Conservation (phyloP, 371 early-diverging fungal species). For the Lichtheimia corymbifera region DNA sequence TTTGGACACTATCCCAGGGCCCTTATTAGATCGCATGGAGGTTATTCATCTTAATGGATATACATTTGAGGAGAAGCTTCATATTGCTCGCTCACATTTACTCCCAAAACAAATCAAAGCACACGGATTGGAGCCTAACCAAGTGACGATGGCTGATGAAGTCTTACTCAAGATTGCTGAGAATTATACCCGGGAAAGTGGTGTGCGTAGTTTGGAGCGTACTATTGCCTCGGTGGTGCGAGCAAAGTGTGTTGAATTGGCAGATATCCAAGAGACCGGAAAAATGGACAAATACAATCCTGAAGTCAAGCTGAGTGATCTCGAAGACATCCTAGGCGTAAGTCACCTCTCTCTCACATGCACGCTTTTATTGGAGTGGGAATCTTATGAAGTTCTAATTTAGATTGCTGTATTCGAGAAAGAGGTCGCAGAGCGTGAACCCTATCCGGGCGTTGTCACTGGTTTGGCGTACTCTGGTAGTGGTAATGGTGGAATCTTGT, state of each 20-base stretch:
- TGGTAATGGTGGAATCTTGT: conserved; percentile 80
- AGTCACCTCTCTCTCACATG: neutral
- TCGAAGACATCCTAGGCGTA: conserved; percentile 70
- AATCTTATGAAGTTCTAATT: neutral
- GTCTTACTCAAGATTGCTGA: conserved; percentile 65
- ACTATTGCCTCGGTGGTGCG: conserved; percentile 77
- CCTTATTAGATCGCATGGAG: conserved; percentile 89
- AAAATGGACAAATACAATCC: conserved; percentile 26
- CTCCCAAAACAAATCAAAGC: conserved; percentile 74
- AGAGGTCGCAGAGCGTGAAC: conserved; percentile 68
- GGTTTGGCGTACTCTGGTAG: conserved; percentile 81
- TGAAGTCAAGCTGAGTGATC: conserved; percentile 29
- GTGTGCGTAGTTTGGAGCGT: conserved; percentile 81
- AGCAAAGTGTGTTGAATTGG: conserved; percentile 71
- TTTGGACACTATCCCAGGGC: conserved; percentile 75
- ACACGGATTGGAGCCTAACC: conserved; percentile 62
- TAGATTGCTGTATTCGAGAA: conserved; percentile 48
- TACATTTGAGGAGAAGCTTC: conserved; percentile 80
- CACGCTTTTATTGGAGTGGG: neutral
- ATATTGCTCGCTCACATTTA: conserved; percentile 54
- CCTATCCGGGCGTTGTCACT: conserved; percentile 79
- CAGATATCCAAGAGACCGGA: conserved; percentile 32
- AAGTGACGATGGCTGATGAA: conserved; percentile 58
- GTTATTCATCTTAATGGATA: conserved; percentile 82
- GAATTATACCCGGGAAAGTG: conserved; percentile 86